Percentiles rank a stretch among this genome's conserved stretches.
These are phyloP conservation scores for Eugenia klotzschiana DNA, from an alignment of 441 rosid genomes.

Conservation along the genomic window DNA sequence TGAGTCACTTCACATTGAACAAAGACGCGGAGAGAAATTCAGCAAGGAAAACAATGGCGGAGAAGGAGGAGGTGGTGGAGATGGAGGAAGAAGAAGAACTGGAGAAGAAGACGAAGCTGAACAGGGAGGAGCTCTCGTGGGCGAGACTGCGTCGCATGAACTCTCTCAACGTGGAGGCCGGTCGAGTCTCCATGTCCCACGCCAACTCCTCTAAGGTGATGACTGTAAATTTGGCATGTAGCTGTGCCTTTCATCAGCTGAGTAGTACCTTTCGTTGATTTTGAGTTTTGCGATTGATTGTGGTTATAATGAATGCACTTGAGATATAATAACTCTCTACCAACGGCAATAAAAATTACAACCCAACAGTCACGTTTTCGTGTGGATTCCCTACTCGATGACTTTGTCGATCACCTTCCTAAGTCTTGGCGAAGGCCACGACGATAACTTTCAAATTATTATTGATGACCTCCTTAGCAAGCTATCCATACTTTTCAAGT, in stretches of 20 bases:
- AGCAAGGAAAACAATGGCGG: not conserved
- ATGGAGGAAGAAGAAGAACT: not conserved
- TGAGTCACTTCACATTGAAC: not conserved
- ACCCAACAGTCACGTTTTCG: too few species aligned
- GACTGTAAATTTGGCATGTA: not conserved
- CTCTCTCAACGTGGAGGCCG: conserved; percentile 55
- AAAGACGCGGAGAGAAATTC: not conserved
- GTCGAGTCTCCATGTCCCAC: conserved; percentile 14
- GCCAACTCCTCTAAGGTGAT: conserved; percentile 11
- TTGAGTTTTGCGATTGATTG: too few species aligned
- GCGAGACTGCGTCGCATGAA: conserved; percentile 42
- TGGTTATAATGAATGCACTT: too few species aligned
- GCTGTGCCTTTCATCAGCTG: not conserved
- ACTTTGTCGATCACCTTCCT: too few species aligned
- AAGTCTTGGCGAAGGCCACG: too few species aligned
- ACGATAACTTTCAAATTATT: too few species aligned
- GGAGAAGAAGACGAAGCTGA: not conserved
- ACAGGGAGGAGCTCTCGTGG: conserved; percentile 38
- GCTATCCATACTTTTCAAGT: too few species aligned
- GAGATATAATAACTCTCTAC: too few species aligned
- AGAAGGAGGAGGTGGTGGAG: not conserved
- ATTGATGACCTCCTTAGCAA: too few species aligned
- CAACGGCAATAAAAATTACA: too few species aligned
- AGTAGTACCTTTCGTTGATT: too few species aligned
- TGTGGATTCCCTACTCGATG: too few species aligned